Conservation (phyloP, 139 green algal species). For the Picochlorum sp. region DNA sequence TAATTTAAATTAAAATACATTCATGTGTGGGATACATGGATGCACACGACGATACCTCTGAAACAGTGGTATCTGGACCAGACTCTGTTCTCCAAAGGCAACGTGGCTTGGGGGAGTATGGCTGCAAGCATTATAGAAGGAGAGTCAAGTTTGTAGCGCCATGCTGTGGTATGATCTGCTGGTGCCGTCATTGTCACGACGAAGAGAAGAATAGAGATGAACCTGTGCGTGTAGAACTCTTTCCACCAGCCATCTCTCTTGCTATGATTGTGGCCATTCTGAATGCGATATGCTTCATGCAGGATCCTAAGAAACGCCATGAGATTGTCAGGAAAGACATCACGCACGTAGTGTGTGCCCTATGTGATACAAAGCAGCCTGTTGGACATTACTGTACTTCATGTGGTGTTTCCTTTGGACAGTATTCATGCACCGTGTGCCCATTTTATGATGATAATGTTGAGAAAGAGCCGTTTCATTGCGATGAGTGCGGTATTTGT, state of each 20-base stretch:
- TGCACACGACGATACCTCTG: background rate
- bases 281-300: conserved; percentile 15
- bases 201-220: conserved; percentile 53
- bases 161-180: conserved; percentile 54
- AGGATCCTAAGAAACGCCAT: conserved; percentile 60
- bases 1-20: too few species aligned
- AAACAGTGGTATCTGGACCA: background rate
- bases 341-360: conserved; percentile 62
- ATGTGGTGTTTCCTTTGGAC: conserved; percentile 71
- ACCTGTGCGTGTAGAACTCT: background rate
- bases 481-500: conserved; percentile 77
- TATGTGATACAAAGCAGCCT: conserved; percentile 64
- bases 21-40: too few species aligned
- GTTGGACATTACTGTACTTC: conserved; percentile 41
- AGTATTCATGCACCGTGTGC: conserved; percentile 58
- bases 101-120: conserved; percentile 28
- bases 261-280: too few species aligned
- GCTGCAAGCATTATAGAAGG: conserved; percentile 73
- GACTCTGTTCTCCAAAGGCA: background rate
- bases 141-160: conserved; percentile 69
- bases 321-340: conserved; percentile 69
- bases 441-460: conserved; percentile 83
- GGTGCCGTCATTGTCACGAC: conserved; percentile 87
- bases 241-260: too few species aligned
- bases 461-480: conserved; percentile 84